Percentiles rank a stretch among this genome's conserved stretches.
Evolutionary conservation across 2,329 filamentous ascomycete genomes (phyloP).

Genomic region (Neoascochyta sp.): DNA sequence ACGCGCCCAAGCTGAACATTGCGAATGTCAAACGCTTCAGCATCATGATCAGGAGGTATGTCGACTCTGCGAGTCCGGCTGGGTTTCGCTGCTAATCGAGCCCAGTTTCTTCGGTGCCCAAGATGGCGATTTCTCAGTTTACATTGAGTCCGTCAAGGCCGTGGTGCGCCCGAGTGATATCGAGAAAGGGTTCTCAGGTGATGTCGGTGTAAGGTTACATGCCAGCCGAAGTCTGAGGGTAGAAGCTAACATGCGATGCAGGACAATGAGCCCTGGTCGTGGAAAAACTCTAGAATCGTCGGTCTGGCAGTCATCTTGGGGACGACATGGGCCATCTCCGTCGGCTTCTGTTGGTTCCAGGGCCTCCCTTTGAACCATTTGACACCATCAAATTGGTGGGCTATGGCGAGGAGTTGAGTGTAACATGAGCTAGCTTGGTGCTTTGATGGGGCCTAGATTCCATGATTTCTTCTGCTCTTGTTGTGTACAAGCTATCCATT

Average conservation of each 20-base stretch:
- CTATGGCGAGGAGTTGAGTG: slow-evolving; percentile 9
- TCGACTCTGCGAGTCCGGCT: too few relatives aligned
- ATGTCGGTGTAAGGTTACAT: not conserved
- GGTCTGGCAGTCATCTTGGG: slow-evolving; percentile 21
- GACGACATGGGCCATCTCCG: slow-evolving; percentile 19
- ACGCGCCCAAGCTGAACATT: slow-evolving; percentile 58
- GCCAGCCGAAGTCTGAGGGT: slow-evolving; percentile 1
- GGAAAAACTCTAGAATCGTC: slow-evolving; percentile 25
- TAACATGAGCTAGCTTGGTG: too few relatives aligned
- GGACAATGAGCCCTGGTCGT: slow-evolving; percentile 20
- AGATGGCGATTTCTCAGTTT: slow-evolving; percentile 62
- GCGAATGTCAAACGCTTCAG: slow-evolving; percentile 62
- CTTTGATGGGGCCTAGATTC: too few relatives aligned
- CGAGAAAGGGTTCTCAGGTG: slow-evolving; percentile 20
- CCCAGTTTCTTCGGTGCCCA: slow-evolving; percentile 73
- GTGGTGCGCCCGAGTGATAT: slow-evolving; percentile 23
- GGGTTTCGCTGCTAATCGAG: too few relatives aligned
- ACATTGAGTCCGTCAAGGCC: slow-evolving; percentile 55
- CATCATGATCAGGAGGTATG: slow-evolving; percentile 77
- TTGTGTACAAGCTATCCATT: too few relatives aligned
- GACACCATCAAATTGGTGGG: slow-evolving; percentile 18
- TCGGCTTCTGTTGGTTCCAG: slow-evolving; percentile 22
- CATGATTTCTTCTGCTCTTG: too few relatives aligned
- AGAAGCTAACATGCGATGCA: slow-evolving; percentile 8
- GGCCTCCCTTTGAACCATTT: slow-evolving; percentile 21